phyloP scores from a whole-genome alignment of 257 asterid species.

The Solanum gracilifrons region DNA sequence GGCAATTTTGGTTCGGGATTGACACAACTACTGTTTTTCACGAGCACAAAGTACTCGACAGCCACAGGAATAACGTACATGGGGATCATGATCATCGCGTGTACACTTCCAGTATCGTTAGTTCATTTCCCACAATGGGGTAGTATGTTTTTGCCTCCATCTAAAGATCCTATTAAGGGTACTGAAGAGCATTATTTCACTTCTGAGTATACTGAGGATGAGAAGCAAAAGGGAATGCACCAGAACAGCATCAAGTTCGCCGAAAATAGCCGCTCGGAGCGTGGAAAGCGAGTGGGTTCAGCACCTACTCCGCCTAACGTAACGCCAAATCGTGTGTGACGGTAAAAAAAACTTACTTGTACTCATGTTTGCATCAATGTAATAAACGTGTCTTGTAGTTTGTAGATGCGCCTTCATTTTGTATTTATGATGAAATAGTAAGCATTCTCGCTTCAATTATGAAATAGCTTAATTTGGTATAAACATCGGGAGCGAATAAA shows the following conservation, averaged over 20 bases:
- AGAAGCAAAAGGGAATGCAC: conserved; percentile 19
- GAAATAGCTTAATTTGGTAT: background rate
- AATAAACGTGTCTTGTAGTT: background rate
- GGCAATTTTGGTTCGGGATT: conserved; percentile 55
- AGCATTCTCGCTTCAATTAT: background rate
- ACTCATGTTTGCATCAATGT: background rate
- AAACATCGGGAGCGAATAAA: background rate
- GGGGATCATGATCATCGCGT: conserved; percentile 18
- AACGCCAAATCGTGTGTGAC: background rate
- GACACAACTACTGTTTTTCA: conserved; percentile 39
- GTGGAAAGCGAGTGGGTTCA: conserved; percentile 6
- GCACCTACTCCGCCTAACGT: conserved; percentile 15
- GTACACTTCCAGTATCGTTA: conserved; percentile 10
- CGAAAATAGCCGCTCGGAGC: conserved; percentile 3
- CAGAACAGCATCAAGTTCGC: conserved; percentile 15
- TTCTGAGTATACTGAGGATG: conserved; percentile 11
- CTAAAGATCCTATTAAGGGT: conserved; percentile 5
- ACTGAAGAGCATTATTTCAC: conserved; percentile 13
- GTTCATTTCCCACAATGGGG: conserved; percentile 30
- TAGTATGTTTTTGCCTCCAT: conserved; percentile 15
- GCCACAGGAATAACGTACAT: conserved; percentile 22
- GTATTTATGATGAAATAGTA: background rate
- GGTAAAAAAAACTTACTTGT: background rate
- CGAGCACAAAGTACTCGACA: conserved; percentile 19
- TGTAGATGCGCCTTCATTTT: background rate